Base-by-base conservation (phyloP, 2,329 filamentous ascomycete species). In the Talaromyces piceae region DNA sequence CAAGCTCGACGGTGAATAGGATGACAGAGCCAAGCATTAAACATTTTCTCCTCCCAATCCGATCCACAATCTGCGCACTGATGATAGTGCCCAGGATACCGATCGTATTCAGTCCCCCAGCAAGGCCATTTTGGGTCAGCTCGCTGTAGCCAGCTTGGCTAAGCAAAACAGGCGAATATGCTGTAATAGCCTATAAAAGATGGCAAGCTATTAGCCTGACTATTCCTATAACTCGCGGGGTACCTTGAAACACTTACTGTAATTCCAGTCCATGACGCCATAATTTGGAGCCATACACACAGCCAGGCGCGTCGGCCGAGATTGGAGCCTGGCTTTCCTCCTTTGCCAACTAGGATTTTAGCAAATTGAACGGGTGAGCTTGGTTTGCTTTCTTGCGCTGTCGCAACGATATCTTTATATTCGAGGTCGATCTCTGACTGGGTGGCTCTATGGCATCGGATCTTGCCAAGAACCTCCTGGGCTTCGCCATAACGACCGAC, bases 41-140 rank as follows among this genome's bases (percentile, higher is more conserved):
- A 54, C 72, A 74, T 7, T 49, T 55, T 20, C 67, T 62, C 5
- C 76, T 70, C 18, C 77, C 76, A 5, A 78, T 59, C 1, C 69
- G 68, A 58, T 79, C 77, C 27, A 79, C 70, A 9, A 79, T 73
- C 45, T 76, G 71, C 2, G 76, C 73, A 49, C 71, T 74, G 51
- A 77, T 74, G 30, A 77, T 72, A 2, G 76, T 79, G 1, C 75
- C 75, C 2, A 77, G 54, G 23, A 79, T 74, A 11, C 76, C 76
- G 45, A 79, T 67, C 0, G 75, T 78, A 59, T 78, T 79, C 13
- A 77, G 60, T 5, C 74, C 72, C 5, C 77, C 77, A 1, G 76
- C 71, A 8, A 79, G 70, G 30, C 76, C 72, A 47, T 73, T 74
- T 51, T 73, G 61, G 8, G 56, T 62, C 23, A 63, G 55, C 37